Percentiles rank a stretch among this genome's conserved stretches.
These are phyloP conservation scores for Homolaphlyctis polyrhiza DNA, from an alignment of 371 early-diverging fungal genomes.

Conservation along the genomic window DNA sequence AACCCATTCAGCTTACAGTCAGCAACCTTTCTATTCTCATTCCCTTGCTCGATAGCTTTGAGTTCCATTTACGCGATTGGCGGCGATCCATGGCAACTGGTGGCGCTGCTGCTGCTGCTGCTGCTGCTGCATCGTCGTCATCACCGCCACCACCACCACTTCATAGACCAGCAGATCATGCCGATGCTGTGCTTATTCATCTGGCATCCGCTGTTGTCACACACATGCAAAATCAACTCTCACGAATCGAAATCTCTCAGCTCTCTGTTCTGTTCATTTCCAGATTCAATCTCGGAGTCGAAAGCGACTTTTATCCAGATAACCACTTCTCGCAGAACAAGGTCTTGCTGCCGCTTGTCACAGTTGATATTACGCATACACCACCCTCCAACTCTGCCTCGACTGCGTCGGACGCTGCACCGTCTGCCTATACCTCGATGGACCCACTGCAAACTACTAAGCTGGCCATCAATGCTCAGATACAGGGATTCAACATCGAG, in stretches of 20 bases:
- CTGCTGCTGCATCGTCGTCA: no score
- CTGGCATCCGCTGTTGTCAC: background rate
- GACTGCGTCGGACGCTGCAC: background rate
- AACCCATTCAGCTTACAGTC: background rate
- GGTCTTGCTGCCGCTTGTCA: constrained; percentile 52
- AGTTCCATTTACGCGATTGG: constrained; percentile 1
- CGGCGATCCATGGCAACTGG: background rate
- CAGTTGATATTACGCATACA: constrained; percentile 6
- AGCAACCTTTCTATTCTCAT: background rate
- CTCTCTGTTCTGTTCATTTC: constrained; percentile 69
- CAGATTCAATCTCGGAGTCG: constrained; percentile 64
- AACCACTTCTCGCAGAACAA: constrained; percentile 68
- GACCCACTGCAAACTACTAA: background rate
- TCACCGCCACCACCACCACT: no score
- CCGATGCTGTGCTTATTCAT: background rate
- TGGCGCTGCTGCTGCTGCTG: no score
- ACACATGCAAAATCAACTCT: constrained; percentile 27
- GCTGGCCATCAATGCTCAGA: constrained; percentile 14
- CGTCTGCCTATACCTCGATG: background rate
- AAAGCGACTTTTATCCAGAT: constrained; percentile 60
- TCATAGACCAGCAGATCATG: background rate
- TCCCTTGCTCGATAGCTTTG: background rate
- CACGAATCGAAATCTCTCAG: constrained; percentile 53
- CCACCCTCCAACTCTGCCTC: background rate
- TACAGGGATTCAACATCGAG: constrained; percentile 37